These are phyloP conservation scores for Rubus idaeus DNA, from an alignment of 306 rosid species.

Conservation along the genomic window DNA sequence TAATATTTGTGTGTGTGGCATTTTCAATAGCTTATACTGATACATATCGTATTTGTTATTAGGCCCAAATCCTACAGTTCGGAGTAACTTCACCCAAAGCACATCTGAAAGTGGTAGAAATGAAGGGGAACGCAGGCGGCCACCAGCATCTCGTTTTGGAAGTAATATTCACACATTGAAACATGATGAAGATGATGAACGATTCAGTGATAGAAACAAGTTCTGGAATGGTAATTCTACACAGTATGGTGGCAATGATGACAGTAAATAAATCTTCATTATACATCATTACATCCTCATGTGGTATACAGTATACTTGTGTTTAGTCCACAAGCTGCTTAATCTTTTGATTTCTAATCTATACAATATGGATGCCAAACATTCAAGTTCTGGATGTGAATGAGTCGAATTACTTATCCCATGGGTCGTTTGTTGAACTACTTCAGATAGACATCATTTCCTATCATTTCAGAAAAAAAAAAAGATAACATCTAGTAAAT, in stretches of 20 bases:
- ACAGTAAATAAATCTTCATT: constrained; percentile 26
- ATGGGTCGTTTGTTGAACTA: not conserved
- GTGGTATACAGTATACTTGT: not conserved
- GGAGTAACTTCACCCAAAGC: constrained; percentile 20
- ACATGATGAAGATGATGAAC: constrained; percentile 50
- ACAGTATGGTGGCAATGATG: constrained; percentile 48
- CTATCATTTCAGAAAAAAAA: too few species aligned
- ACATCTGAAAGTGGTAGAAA: constrained; percentile 16
- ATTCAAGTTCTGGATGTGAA: not conserved
- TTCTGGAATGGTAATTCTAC: constrained; percentile 73
- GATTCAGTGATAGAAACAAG: constrained; percentile 41
- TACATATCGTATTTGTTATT: not conserved
- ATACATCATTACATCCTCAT: not conserved
- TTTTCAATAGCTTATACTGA: not conserved
- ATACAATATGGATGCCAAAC: not conserved
- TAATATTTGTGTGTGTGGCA: not conserved
- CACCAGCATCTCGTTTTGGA: constrained; percentile 36
- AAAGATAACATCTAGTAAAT: not conserved
- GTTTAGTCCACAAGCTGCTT: not conserved
- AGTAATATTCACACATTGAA: constrained; percentile 54
- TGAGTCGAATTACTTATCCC: not conserved
- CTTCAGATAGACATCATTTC: not conserved
- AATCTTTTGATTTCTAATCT: not conserved
- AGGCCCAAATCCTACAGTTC: constrained; percentile 36
- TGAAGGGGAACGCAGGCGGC: constrained; percentile 22